A percentile compares a stretch with the other conserved stretches of the same genome.
Conservation (phyloP, 768 basidiomycete genomes). For the Boletus subparvulus region DNA sequence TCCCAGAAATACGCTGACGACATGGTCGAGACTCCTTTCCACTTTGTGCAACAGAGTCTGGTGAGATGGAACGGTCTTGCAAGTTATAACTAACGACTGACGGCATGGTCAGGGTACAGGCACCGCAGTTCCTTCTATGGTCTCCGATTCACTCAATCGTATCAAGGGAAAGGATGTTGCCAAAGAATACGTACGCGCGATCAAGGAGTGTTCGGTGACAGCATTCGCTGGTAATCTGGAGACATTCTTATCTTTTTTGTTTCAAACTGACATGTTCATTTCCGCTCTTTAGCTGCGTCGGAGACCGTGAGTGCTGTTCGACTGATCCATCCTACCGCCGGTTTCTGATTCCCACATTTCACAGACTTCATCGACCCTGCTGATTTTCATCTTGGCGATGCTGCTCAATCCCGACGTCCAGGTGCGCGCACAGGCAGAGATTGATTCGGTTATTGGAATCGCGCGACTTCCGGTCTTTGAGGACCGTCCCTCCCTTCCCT, state of each 20-base stretch:
- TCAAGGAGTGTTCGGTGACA: slow-evolving; percentile 31
- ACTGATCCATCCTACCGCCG: not conserved
- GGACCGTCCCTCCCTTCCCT: slow-evolving; percentile 30
- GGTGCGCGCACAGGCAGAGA: slow-evolving; percentile 38
- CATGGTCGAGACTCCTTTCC: slow-evolving; percentile 33
- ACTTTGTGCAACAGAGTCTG: slow-evolving; percentile 32
- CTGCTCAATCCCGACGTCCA: slow-evolving; percentile 38
- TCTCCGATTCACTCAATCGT: slow-evolving; percentile 21
- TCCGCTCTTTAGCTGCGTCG: slow-evolving; percentile 21
- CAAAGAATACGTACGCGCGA: slow-evolving; percentile 17
- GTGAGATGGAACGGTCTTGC: slow-evolving; percentile 16
- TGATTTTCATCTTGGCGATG: slow-evolving; percentile 38
- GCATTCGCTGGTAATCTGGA: slow-evolving; percentile 25
- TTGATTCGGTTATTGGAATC: slow-evolving; percentile 32
- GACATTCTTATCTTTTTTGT: not conserved
- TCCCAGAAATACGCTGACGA: slow-evolving; percentile 21
- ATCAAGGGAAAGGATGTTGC: slow-evolving; percentile 1
- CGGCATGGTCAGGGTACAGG: slow-evolving; percentile 20
- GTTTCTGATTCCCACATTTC: not conserved
- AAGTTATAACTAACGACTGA: not conserved
- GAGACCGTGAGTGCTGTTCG: slow-evolving; percentile 25
- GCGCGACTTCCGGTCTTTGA: slow-evolving; percentile 33
- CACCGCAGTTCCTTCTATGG: slow-evolving; percentile 28
- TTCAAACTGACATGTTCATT: not conserved
- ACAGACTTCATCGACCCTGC: slow-evolving; percentile 34